Base-by-base conservation (phyloP, 805 yeast genomes). In the Suhomyces faveliae region DNA sequence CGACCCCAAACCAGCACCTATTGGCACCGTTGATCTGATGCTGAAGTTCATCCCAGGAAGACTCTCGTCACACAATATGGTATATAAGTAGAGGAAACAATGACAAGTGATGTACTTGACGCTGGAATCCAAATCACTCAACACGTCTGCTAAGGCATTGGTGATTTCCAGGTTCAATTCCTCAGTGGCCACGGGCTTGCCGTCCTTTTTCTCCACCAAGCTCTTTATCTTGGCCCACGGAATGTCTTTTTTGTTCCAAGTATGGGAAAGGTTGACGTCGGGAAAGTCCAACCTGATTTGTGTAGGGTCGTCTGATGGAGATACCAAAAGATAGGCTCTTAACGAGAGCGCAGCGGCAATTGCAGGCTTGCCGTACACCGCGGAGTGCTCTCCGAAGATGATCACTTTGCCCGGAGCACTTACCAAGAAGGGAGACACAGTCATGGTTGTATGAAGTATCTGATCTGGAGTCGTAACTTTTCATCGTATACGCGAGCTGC, bases 391-490 rank as follows among this genome's bases (percentile, higher is more conserved):
- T 19, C 99, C 99, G 64, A 91, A 94, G 29, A 94, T 76, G 57
- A 94, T 94, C 40, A 90, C 96, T 61, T 94, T 94, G 3, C 99
- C 99, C 0, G 99, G 99, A 0, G 99, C 94, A 46, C 96, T 87
- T 1, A 89, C 88, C 43, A 81, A 67, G 64, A 91, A 89, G 15
- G 89, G 87, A 1, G 40, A 37, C 37, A 33, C 37, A 10, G n/a
- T 13, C 4, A 13, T 30, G 3, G 4, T 2, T n/a, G 5, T 3
- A 10, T 4, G 3, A 29, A 12, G 12, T 15, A 29, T 12, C 17
- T 17, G 3, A 15, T 10, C 7, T 33, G 37, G 21, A 10, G 6
- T 24, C 35, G 35, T 33, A 17, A 33, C 37, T 33, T 33, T 33
- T 33, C 37, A 24, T 24, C 27, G 27, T 24, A 24, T 24, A 24